Evolutionary conservation across 495 filamentous ascomycete genomes (phyloP).

Genomic region (Chaetomium fimeti): DNA sequence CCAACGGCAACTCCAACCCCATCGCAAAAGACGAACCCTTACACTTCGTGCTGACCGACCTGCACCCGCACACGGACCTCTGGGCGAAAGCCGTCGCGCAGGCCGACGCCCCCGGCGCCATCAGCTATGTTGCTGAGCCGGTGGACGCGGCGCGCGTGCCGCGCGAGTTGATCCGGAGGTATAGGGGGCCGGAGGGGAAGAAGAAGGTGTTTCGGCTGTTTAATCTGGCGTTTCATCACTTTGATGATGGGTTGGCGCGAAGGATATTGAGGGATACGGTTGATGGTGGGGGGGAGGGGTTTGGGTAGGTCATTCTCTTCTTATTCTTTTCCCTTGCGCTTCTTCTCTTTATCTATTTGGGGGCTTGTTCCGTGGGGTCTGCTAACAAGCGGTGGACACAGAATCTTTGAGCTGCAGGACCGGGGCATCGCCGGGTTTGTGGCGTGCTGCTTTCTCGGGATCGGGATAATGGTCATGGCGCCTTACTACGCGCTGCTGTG

Average conservation of each 20-base stretch:
- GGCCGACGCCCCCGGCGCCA: slow-evolving; percentile 36
- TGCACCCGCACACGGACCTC: slow-evolving; percentile 62
- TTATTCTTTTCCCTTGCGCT: too few relatives aligned
- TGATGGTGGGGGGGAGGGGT: slow-evolving; percentile 56
- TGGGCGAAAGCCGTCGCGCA: slow-evolving; percentile 56
- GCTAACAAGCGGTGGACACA: slow-evolving; percentile 22
- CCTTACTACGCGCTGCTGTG: slow-evolving; percentile 56
- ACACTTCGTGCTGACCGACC: slow-evolving; percentile 66
- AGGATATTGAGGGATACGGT: slow-evolving; percentile 61
- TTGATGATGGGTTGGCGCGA: slow-evolving; percentile 59
- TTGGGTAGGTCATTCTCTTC: slow-evolving; percentile 48
- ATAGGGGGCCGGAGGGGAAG: slow-evolving; percentile 26
- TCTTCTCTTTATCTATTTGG: background rate
- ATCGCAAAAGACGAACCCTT: slow-evolving; percentile 38
- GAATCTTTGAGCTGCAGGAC: slow-evolving; percentile 72
- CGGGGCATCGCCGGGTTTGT: slow-evolving; percentile 54
- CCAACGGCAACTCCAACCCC: too few relatives aligned
- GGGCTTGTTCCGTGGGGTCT: background rate
- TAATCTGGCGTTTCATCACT: slow-evolving; percentile 76
- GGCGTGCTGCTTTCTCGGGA: slow-evolving; percentile 54
- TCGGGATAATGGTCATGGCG: slow-evolving; percentile 54
- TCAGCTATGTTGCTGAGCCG: slow-evolving; percentile 55
- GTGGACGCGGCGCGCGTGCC: slow-evolving; percentile 63
- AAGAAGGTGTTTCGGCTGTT: slow-evolving; percentile 63
- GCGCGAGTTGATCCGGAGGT: slow-evolving; percentile 39